Conservation (phyloP, 768 basidiomycete genomes). For the Mycena amicta region DNA sequence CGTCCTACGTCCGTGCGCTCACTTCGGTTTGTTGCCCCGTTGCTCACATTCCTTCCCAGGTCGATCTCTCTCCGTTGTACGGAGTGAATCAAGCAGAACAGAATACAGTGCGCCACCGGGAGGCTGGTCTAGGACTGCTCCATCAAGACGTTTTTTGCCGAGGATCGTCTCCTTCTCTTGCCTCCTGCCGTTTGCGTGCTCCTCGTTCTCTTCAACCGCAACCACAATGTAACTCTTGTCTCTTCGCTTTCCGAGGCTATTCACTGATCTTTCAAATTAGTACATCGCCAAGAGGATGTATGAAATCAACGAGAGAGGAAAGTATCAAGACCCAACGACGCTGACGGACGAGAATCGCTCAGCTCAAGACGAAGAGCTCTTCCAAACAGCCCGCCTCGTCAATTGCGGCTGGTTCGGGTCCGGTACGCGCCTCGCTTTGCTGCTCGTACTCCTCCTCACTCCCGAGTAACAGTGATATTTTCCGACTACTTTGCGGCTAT, state of each 20-base stretch:
- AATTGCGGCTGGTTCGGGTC: conserved; percentile 82
- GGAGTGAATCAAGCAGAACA: conserved; percentile 69
- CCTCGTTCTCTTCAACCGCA: conserved; percentile 88
- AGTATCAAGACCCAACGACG: conserved; percentile 56
- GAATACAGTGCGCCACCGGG: conserved; percentile 48
- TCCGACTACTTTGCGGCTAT: conserved; percentile 84
- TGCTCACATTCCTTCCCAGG: no score
- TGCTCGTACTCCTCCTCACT: conserved; percentile 1
- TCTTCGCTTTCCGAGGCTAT: not conserved
- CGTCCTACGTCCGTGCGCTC: no score
- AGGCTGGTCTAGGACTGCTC: conserved; percentile 65
- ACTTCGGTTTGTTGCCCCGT: no score
- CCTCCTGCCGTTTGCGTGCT: conserved; percentile 75
- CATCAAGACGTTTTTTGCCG: conserved; percentile 76
- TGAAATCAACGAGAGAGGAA: conserved; percentile 79
- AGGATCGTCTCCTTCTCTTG: conserved; percentile 76
- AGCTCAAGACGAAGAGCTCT: conserved; percentile 76
- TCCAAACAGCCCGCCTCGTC: conserved; percentile 77
- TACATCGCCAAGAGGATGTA: conserved; percentile 78
- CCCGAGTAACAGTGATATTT: conserved; percentile 54
- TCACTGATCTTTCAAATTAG: conserved; percentile 38
- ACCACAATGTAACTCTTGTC: conserved; percentile 69
- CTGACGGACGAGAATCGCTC: conserved; percentile 43
- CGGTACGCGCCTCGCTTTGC: conserved; percentile 33
- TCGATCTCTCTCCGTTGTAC: conserved; percentile 83